Evolutionary conservation across 352 stramenopile species (phyloP).

Genomic region (Globisporangium cederbergense): DNA sequence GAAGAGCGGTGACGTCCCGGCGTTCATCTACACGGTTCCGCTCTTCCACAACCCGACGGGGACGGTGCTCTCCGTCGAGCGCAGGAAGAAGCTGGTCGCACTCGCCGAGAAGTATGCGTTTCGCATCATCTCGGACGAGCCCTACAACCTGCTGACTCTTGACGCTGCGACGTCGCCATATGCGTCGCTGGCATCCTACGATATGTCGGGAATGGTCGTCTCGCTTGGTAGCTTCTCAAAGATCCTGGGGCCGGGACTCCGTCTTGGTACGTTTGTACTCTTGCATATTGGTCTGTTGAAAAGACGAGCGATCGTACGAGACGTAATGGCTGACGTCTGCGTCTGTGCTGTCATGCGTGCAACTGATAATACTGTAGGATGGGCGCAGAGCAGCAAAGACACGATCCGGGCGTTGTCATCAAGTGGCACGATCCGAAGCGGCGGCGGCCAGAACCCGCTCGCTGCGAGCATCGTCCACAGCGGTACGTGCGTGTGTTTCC

Average conservation of each 20-base stretch:
- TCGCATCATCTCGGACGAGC: constrained; percentile 89
- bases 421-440: constrained; percentile 82
- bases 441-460: constrained; percentile 89
- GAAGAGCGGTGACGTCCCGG: constrained; percentile 54
- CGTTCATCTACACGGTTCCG: constrained; percentile 92
- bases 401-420: constrained; percentile 58
- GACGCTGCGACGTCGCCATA: constrained; percentile 29
- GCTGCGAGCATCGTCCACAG: constrained; percentile 83
- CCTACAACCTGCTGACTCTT: constrained; percentile 92
- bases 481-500: constrained; percentile 26
- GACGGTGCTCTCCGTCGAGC: constrained; percentile 56
- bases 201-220: constrained; percentile 60
- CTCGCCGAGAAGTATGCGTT: constrained; percentile 85
- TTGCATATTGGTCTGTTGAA: background rate
- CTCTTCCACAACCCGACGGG: constrained; percentile 94
- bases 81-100: constrained; percentile 67
- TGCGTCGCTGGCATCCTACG: constrained; percentile 64
- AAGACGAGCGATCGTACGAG: background rate
- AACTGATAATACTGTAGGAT: constrained; percentile 28
- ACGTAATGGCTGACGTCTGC: background rate
- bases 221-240: constrained; percentile 95
- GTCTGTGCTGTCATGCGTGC: background rate
- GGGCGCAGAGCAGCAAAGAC: constrained; percentile 52
- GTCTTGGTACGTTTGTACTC: constrained; percentile 46
- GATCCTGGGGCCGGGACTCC: constrained; percentile 89